These are phyloP conservation scores for Ottelia alismoides DNA, from an alignment of 106 monocot genomes.

Conservation along the genomic window DNA sequence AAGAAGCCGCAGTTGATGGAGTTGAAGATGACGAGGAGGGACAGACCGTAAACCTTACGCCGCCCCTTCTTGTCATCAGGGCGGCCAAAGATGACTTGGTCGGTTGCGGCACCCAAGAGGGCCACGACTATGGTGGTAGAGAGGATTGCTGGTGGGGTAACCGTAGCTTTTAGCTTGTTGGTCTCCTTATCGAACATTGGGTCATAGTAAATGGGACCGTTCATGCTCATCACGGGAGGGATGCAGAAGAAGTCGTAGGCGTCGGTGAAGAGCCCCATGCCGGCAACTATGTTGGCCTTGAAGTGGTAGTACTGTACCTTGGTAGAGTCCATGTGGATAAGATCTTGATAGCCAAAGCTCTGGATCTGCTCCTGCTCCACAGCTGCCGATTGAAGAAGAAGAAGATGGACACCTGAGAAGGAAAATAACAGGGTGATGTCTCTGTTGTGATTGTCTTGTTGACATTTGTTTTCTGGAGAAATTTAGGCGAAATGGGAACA, in stretches of 20 bases:
- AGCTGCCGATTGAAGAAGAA: too few relatives aligned
- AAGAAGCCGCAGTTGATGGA: constrained; percentile 13
- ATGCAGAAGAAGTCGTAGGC: constrained; percentile 44
- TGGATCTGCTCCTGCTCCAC: too few relatives aligned
- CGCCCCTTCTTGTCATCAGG: constrained; percentile 7
- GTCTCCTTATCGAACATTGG: too few relatives aligned
- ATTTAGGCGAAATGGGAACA: too few relatives aligned
- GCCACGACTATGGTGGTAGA: neutral
- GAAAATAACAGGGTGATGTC: too few relatives aligned
- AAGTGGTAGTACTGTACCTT: constrained; percentile 30
- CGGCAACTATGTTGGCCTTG: constrained; percentile 29
- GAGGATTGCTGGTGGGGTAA: constrained; percentile 1
- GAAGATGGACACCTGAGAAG: too few relatives aligned
- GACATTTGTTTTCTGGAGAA: too few relatives aligned
- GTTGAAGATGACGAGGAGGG: constrained; percentile 1
- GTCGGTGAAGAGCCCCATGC: constrained; percentile 35
- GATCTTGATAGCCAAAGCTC: constrained; percentile 20
- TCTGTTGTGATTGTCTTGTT: too few relatives aligned
- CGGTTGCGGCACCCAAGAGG: constrained; percentile 4
- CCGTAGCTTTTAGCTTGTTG: too few relatives aligned
- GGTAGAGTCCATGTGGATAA: constrained; percentile 16
- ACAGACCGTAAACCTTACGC: constrained; percentile 8
- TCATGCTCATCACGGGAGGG: constrained; percentile 18
- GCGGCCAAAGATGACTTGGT: constrained; percentile 10
- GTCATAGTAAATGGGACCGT: constrained; percentile 11